Evolutionary conservation across 1,284 basidiomycete species (phyloP).

Genomic region (Rhodotorula glutinis): DNA sequence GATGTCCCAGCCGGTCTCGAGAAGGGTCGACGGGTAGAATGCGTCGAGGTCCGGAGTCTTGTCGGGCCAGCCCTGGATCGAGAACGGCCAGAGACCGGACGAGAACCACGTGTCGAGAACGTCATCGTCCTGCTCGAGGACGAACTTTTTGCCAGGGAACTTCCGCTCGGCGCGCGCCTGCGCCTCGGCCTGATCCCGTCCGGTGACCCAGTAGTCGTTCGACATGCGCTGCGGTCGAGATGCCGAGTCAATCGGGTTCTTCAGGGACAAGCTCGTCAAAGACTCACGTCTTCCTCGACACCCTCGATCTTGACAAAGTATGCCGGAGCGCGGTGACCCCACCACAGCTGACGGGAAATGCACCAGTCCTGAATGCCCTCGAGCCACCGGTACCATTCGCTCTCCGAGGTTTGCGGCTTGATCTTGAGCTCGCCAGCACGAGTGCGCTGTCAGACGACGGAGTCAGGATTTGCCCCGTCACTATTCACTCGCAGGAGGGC

Average conservation of each 20-base stretch:
- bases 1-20: slow-evolving; percentile 99
- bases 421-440: slow-evolving; percentile 79
- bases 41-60: slow-evolving; percentile 70
- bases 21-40: slow-evolving; percentile 84
- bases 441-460: slow-evolving; percentile 61
- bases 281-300: slow-evolving; percentile 61
- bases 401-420: slow-evolving; percentile 77
- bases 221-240: slow-evolving; percentile 57
- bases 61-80: slow-evolving; percentile 95
- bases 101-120: slow-evolving; percentile 99
- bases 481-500: no score
- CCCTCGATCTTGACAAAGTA: slow-evolving; percentile 90
- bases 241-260: not conserved
- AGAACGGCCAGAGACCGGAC: slow-evolving; percentile 96
- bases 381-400: slow-evolving; percentile 96
- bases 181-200: slow-evolving; percentile 75
- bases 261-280: not conserved
- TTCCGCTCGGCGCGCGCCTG: slow-evolving; percentile 69
- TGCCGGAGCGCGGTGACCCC: slow-evolving; percentile 95
- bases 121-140: slow-evolving; percentile 90
- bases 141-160: slow-evolving; percentile 69
- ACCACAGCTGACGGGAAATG: slow-evolving; percentile 98
- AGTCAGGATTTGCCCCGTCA: not conserved
- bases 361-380: slow-evolving; percentile 99
- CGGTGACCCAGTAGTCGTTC: slow-evolving; percentile 86